phyloP scores from a whole-genome alignment of 352 stramenopile species.

The Pythium dissotocum region DNA sequence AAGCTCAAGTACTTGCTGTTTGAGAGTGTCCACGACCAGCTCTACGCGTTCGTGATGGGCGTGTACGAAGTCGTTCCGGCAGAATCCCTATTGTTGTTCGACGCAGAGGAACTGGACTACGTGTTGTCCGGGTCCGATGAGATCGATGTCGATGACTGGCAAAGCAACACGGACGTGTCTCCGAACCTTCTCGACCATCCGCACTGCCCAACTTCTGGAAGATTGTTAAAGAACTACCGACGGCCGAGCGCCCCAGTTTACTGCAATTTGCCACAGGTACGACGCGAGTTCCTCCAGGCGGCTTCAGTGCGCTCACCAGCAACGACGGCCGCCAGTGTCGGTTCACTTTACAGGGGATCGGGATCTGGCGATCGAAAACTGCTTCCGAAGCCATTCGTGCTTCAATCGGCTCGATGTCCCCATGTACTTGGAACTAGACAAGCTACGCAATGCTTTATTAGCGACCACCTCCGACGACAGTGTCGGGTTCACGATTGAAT shows the following conservation, averaged over 20 bases:
- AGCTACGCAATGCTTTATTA: slow-evolving; percentile 19
- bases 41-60: slow-evolving; percentile 75
- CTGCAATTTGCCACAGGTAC: slow-evolving; percentile 45
- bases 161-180: slow-evolving; percentile 50
- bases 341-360: slow-evolving; percentile 19
- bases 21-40: slow-evolving; percentile 69
- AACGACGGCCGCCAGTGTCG: slow-evolving; percentile 28
- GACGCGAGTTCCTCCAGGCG: slow-evolving; percentile 31
- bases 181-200: slow-evolving; percentile 7
- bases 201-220: slow-evolving; percentile 23
- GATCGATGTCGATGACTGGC: slow-evolving; percentile 93
- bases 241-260: slow-evolving; percentile 27
- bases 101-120: slow-evolving; percentile 93
- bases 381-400: slow-evolving; percentile 32
- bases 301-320: slow-evolving; percentile 32
- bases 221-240: slow-evolving; percentile 54
- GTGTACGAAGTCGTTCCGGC: slow-evolving; percentile 93
- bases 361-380: neutral
- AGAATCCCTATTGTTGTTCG: slow-evolving; percentile 88
- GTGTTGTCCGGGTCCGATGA: slow-evolving; percentile 90
- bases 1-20: slow-evolving; percentile 90
- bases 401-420: slow-evolving; percentile 91
- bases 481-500: slow-evolving; percentile 19
- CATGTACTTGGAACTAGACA: slow-evolving; percentile 9
- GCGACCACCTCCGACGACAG: slow-evolving; percentile 14